phyloP scores from a whole-genome alignment of 2,329 filamentous ascomycete species.

The Talaromyces sp. region DNA sequence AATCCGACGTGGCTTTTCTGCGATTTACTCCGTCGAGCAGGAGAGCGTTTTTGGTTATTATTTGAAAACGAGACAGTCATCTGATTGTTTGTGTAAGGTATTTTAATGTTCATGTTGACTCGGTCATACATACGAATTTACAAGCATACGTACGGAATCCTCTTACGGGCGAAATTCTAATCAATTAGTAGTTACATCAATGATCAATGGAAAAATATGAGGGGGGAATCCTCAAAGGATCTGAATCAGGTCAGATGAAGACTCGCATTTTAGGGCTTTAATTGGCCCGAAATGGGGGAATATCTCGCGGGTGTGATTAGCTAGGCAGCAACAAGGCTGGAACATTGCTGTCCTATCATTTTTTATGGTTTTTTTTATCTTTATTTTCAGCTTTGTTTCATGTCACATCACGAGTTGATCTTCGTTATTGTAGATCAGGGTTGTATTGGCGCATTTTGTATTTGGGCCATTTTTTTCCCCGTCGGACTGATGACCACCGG shows the following conservation, averaged over 20 bases:
- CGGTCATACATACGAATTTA: background rate
- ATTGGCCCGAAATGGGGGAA: background rate
- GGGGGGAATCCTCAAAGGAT: background rate
- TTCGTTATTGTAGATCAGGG: background rate
- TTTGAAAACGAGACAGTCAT: background rate
- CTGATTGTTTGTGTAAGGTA: background rate
- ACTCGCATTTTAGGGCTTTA: background rate
- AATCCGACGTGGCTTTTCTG: background rate
- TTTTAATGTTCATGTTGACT: background rate
- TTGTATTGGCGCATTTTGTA: background rate
- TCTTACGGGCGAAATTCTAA: background rate
- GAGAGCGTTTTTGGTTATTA: background rate
- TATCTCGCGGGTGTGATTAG: background rate
- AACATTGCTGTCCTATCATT: background rate
- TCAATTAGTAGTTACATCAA: too few species aligned
- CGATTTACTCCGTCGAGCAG: background rate
- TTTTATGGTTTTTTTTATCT: background rate
- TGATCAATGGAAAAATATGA: too few species aligned
- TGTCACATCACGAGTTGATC: background rate
- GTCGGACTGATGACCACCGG: too few species aligned
- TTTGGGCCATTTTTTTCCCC: background rate
- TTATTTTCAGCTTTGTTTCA: background rate
- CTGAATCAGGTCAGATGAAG: background rate
- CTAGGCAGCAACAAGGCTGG: background rate
- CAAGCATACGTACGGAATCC: background rate